Evolutionary conservation across 805 yeast genomes (phyloP).

Genomic region (Nematodospora valgi): DNA sequence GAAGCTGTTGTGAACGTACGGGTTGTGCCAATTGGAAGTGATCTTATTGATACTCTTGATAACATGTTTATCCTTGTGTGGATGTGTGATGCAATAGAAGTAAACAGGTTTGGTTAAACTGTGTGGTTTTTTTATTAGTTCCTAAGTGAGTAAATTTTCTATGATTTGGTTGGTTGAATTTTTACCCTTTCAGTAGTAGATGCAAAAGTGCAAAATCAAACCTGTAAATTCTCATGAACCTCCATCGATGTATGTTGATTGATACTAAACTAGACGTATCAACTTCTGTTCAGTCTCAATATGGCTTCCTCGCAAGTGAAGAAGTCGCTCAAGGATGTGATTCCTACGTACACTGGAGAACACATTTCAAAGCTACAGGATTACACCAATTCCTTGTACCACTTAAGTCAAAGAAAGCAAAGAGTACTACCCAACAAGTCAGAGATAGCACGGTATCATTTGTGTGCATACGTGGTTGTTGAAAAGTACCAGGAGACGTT

Average conservation of each 20-base stretch:
- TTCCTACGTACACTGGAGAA: slow-evolving; percentile 40
- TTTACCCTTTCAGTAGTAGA: too few species aligned
- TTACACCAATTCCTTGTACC: slow-evolving; percentile 42
- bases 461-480: slow-evolving; percentile 62
- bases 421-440: slow-evolving; percentile 48
- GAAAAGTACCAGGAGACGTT: slow-evolving; percentile 44
- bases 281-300: too few species aligned
- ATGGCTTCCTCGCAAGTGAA: slow-evolving; percentile 18
- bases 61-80: slow-evolving; percentile 7
- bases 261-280: too few species aligned
- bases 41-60: slow-evolving; percentile 7
- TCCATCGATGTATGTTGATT: too few species aligned
- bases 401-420: slow-evolving; percentile 48
- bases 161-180: slow-evolving; percentile 8
- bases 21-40: slow-evolving; percentile 5
- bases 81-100: not conserved
- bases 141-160: slow-evolving; percentile 7
- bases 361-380: slow-evolving; percentile 7
- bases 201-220: too few species aligned
- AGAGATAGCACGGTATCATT: slow-evolving; percentile 64
- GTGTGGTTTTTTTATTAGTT: not conserved
- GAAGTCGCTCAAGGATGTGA: slow-evolving; percentile 44
- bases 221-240: too few species aligned
- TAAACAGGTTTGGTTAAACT: not conserved
- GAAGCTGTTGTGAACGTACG: slow-evolving; percentile 25